Evolutionary conservation across 257 asterid genomes (phyloP), one percentile per base, ranked within the genome.

Genomic region (Phtheirospermum japonicum): DNA sequence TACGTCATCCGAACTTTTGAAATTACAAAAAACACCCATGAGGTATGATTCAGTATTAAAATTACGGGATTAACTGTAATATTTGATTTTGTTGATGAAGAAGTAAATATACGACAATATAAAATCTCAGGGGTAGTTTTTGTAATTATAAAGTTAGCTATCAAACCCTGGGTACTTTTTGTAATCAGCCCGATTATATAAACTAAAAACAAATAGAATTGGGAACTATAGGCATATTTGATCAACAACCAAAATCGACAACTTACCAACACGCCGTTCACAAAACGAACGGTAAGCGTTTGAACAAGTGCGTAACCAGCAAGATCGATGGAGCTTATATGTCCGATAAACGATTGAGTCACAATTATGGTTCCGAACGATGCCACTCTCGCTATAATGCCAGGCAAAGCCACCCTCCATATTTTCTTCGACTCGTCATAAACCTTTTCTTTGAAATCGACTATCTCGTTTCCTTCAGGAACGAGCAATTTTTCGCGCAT

Each of bases 271-370:
- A 83, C 57, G 17, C 95, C 91, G 53, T 72, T 83, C 2, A 72
- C 80, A 11, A 86, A 86, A 43, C 95, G 90, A 9, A 86, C 83
- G 0, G 76, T 77, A 13, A 86, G 83, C 7, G 91, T 86, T 65
- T 86, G 95, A 19, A 81, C 90, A 20, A 86, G 90, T 0, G 95
- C 95, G 30, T 81, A 86, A 59, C 71, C 88, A 71, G 95, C 90
- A 19, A 86, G 90, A 59, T 86, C 90, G 14, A 76, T 66, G 5
- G 78, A 67, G 62, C 88, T 73, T 14, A 79, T 70, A 54, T 86
- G 95, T 37, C 95, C 95, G 18, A 86, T 55, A 53, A 86, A 83
- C 2, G 95, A 81, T 52, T 86, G 90, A 17, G 95, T 86, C n/a
- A 86, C 86, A 1, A 86, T 75, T 16, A 86, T 72, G 51, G 85